Percentiles rank a stretch among this genome's conserved stretches.
Evolutionary conservation across 2,329 filamentous ascomycete species (phyloP).

Genomic region (Pseudocercospora eumusae): DNA sequence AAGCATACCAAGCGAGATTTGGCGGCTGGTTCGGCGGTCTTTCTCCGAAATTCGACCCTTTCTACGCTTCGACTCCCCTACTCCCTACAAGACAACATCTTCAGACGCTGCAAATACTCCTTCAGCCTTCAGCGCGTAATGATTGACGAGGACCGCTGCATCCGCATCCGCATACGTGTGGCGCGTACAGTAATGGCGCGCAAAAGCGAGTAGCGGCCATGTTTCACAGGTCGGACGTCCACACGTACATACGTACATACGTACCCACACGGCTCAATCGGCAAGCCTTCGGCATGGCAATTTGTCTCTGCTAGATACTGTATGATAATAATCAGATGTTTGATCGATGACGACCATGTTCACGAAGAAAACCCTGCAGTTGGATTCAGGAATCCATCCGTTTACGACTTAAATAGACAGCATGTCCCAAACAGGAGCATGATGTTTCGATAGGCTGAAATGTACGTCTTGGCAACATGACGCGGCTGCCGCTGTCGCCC

Average conservation of each 20-base stretch:
- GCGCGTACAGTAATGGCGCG: neutral
- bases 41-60: neutral
- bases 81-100: no score
- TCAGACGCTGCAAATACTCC: no score
- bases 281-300: neutral
- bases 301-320: neutral
- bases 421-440: neutral
- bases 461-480: conserved; percentile 8
- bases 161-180: no score
- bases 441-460: neutral
- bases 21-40: no score
- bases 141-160: neutral
- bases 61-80: neutral
- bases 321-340: neutral
- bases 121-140: neutral
- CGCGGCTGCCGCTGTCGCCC: conserved; percentile 12
- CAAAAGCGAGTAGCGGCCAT: neutral
- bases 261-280: conserved; percentile 4
- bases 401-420: neutral
- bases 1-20: neutral
- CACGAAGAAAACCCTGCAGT: neutral
- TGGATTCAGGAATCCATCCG: neutral
- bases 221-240: neutral
- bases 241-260: neutral
- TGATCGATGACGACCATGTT: neutral